Evolutionary conservation across 257 asterid genomes (phyloP).

Genomic region (Striga asiatica): DNA sequence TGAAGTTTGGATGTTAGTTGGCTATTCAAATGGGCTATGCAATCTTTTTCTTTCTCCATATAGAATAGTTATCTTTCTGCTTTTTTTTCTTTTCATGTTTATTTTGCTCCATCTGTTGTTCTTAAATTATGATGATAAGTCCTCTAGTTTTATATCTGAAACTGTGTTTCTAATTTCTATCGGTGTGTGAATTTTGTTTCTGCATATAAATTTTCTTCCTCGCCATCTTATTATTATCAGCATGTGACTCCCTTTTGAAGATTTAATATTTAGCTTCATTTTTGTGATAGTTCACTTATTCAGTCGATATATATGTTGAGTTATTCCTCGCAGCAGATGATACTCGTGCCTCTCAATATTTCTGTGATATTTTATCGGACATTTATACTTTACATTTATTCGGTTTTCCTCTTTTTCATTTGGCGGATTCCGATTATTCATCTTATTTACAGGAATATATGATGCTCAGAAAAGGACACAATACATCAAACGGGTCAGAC

Average conservation of each 20-base stretch:
- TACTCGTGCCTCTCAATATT: no score
- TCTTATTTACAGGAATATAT: no score
- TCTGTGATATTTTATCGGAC: no score
- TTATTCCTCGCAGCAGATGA: no score
- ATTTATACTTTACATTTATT: no score
- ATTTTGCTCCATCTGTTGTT: neutral
- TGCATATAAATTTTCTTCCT: neutral
- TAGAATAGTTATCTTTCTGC: neutral
- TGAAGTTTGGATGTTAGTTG: conserved; percentile 5
- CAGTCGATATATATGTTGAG: no score
- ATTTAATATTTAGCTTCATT: neutral
- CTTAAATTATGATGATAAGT: conserved; percentile 1
- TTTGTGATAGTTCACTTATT: neutral
- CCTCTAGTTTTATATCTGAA: neutral
- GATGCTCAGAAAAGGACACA: conserved; percentile 34
- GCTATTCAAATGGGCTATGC: no score
- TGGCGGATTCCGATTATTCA: no score
- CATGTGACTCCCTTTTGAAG: neutral
- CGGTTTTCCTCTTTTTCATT: no score
- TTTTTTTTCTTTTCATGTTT: neutral
- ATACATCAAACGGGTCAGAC: conserved; percentile 22
- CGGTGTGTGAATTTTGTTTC: neutral
- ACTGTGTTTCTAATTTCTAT: neutral
- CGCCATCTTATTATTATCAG: neutral
- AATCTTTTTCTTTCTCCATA: neutral